These are phyloP conservation scores for Bipolaris victoriae DNA, from an alignment of 2,329 filamentous ascomycete genomes.

Conservation along the genomic window DNA sequence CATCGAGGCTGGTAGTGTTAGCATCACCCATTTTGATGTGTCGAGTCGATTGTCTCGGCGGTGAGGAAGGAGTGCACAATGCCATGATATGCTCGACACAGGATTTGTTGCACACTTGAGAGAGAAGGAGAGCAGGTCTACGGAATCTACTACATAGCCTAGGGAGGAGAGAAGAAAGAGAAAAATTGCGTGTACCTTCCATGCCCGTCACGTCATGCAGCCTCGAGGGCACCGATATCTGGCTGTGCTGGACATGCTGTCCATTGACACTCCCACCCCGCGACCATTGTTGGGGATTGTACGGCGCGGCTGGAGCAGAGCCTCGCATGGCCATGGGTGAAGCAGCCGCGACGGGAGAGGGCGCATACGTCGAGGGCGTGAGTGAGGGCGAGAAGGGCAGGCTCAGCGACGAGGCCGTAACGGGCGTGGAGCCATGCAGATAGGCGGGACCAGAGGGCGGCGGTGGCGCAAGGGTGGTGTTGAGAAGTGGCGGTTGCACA, in stretches of 20 bases:
- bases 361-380: conserved; percentile 42
- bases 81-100: conserved; percentile 1
- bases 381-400: conserved; percentile 47
- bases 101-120: not conserved
- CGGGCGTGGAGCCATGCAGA: conserved; percentile 48
- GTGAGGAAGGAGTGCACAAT: conserved; percentile 4
- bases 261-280: conserved; percentile 48
- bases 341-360: conserved; percentile 37
- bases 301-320: conserved; percentile 43
- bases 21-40: conserved; percentile 17
- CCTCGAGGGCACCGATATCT: conserved; percentile 36
- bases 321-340: conserved; percentile 48
- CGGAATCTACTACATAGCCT: conserved; percentile 1
- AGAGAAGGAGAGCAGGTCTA: not conserved
- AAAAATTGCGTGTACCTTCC: conserved; percentile 51
- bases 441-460: conserved; percentile 31
- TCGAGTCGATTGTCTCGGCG: not conserved
- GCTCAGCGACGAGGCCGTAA: conserved; percentile 47
- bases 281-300: conserved; percentile 60
- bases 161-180: conserved; percentile 3
- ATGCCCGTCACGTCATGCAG: conserved; percentile 54
- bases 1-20: conserved; percentile 51
- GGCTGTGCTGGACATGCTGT: conserved; percentile 44
- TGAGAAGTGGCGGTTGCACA: conserved; percentile 52
- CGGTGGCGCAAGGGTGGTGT: conserved; percentile 49